phyloP scores from a whole-genome alignment of 2,329 filamentous ascomycete species.

The Daldinia sp. region DNA sequence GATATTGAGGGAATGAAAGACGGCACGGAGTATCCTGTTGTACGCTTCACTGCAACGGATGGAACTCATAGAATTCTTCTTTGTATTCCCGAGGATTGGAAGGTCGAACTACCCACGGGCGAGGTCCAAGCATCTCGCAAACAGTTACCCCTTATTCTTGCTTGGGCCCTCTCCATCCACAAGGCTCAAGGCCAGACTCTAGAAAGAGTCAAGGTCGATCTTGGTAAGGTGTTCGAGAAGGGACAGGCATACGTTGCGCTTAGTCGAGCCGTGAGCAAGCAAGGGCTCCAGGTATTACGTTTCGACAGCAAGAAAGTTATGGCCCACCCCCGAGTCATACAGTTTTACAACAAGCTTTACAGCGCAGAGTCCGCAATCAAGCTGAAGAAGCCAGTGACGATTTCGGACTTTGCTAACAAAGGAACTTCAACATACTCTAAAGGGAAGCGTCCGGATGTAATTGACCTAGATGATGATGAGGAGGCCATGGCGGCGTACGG shows the following conservation, averaged over 20 bases:
- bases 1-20: slow-evolving; percentile 56
- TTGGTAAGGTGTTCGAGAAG: slow-evolving; percentile 93
- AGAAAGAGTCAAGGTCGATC: slow-evolving; percentile 91
- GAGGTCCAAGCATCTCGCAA: slow-evolving; percentile 88
- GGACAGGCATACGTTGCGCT: slow-evolving; percentile 97
- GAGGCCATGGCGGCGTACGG: slow-evolving; percentile 58
- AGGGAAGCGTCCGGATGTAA: slow-evolving; percentile 18
- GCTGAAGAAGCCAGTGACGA: slow-evolving; percentile 44
- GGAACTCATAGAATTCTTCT: slow-evolving; percentile 79
- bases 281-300: slow-evolving; percentile 84
- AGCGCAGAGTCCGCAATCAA: slow-evolving; percentile 67
- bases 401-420: slow-evolving; percentile 54
- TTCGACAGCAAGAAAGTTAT: slow-evolving; percentile 93
- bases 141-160: slow-evolving; percentile 87
- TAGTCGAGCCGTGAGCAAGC: slow-evolving; percentile 87
- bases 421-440: slow-evolving; percentile 35
- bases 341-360: slow-evolving; percentile 85
- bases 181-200: slow-evolving; percentile 97
- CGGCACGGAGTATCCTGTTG: slow-evolving; percentile 76
- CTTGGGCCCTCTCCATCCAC: slow-evolving; percentile 97
- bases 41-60: slow-evolving; percentile 82
- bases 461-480: slow-evolving; percentile 56
- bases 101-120: slow-evolving; percentile 94
- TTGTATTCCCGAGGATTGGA: slow-evolving; percentile 90
- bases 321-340: slow-evolving; percentile 86